Conservation (phyloP, 192 early-diverging fungal species). For the Haplosporangium gracile region DNA sequence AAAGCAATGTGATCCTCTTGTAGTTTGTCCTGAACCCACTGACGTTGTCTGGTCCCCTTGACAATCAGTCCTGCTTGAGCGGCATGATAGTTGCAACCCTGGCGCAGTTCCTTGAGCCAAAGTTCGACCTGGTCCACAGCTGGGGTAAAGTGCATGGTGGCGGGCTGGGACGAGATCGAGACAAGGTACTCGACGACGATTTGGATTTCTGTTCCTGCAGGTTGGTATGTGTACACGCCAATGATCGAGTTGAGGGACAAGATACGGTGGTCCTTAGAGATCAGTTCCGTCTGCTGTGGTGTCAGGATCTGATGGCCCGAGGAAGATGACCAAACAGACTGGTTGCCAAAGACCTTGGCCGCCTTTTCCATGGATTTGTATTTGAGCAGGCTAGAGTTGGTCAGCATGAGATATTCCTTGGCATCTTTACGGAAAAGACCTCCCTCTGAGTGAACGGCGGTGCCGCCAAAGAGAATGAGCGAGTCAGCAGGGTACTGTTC, state of each 20-base stretch:
- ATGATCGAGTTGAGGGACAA: slow-evolving; percentile 45
- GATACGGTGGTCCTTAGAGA: slow-evolving; percentile 47
- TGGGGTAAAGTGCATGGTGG: slow-evolving; percentile 52
- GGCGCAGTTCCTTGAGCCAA: slow-evolving; percentile 46
- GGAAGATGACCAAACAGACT: slow-evolving; percentile 49
- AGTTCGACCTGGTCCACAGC: slow-evolving; percentile 33
- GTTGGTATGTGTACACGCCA: slow-evolving; percentile 29
- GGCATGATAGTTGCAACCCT: slow-evolving; percentile 52
- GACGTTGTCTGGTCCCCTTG: slow-evolving; percentile 49
- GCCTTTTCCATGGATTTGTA: slow-evolving; percentile 56
- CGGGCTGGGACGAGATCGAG: slow-evolving; percentile 50
- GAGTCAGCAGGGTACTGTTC: slow-evolving; percentile 47
- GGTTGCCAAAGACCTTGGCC: slow-evolving; percentile 54
- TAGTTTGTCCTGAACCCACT: slow-evolving; percentile 49
- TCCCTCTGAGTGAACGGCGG: slow-evolving; percentile 43
- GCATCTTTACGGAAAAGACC: slow-evolving; percentile 43
- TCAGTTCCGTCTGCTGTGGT: slow-evolving; percentile 37
- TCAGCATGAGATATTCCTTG: slow-evolving; percentile 49
- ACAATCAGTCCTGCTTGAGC: slow-evolving; percentile 46
- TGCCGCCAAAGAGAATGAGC: slow-evolving; percentile 46
- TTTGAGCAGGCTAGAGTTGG: slow-evolving; percentile 48
- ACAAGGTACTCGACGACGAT: slow-evolving; percentile 48
- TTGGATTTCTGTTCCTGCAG: slow-evolving; percentile 15
- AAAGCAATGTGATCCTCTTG: slow-evolving; percentile 40
- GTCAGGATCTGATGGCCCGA: slow-evolving; percentile 54